phyloP scores from a whole-genome alignment of 1,284 basidiomycete species.

The Boletus semigastroideus region DNA sequence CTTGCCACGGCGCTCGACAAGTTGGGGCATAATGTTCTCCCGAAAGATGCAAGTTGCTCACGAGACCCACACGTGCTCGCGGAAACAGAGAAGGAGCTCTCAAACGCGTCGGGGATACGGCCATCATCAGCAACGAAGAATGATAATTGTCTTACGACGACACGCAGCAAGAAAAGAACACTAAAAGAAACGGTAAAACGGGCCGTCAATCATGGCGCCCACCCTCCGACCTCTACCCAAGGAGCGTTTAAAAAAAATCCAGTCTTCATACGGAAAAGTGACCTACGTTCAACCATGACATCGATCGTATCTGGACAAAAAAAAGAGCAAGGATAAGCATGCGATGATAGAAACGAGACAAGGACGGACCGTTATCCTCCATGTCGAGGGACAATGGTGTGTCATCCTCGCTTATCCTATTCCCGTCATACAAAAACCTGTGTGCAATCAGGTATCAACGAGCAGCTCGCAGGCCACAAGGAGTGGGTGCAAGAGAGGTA shows the following conservation, averaged over 20 bases:
- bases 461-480: not conserved
- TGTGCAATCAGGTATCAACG: not conserved
- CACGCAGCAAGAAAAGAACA: not conserved
- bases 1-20: no score
- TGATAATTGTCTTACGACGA: slow-evolving; percentile 6
- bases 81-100: no score
- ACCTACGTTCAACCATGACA: slow-evolving; percentile 91
- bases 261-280: not conserved
- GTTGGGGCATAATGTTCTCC: no score
- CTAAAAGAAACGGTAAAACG: not conserved
- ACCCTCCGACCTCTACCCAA: slow-evolving; percentile 21
- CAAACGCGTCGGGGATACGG: no score
- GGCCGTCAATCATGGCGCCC: slow-evolving; percentile 15
- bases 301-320: slow-evolving; percentile 71
- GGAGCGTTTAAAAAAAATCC: slow-evolving; percentile 6
- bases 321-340: slow-evolving; percentile 8
- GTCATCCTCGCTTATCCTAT: slow-evolving; percentile 80
- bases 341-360: not conserved
- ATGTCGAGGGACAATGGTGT: slow-evolving; percentile 82
- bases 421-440: slow-evolving; percentile 87
- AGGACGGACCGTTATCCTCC: slow-evolving; percentile 73
- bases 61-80: no score
- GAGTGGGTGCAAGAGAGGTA: no score
- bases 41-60: no score
- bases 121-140: not conserved